Conservation (phyloP, 306 rosid genomes). For the Senna tora region DNA sequence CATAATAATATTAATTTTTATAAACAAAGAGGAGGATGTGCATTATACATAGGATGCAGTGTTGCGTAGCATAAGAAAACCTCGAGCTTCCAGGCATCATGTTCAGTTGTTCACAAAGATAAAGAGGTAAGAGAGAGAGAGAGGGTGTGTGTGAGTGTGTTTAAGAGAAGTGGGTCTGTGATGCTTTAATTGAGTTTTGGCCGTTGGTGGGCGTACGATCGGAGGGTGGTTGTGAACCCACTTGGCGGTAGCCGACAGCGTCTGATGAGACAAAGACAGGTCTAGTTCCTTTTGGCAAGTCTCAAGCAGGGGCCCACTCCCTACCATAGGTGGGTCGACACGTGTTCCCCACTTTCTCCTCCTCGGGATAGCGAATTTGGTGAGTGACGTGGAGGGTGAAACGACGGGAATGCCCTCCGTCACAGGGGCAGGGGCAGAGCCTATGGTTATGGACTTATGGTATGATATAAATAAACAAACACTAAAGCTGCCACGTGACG, state of each 20-base stretch:
- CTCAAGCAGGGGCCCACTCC: constrained; percentile 41
- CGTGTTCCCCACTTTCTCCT: constrained; percentile 29
- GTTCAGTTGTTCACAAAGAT: constrained; percentile 39
- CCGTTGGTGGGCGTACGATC: constrained; percentile 54
- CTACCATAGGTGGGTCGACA: constrained; percentile 2
- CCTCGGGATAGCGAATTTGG: not conserved
- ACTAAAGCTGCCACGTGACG: not conserved
- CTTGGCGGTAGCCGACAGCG: constrained; percentile 48
- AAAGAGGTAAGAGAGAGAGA: not conserved
- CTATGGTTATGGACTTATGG: too few species aligned
- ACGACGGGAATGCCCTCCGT: constrained; percentile 22
- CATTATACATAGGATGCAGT: constrained; percentile 11
- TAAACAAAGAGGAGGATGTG: not conserved
- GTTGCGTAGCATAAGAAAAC: constrained; percentile 19
- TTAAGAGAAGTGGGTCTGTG: constrained; percentile 20
- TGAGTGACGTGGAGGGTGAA: not conserved
- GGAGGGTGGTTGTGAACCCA: not conserved
- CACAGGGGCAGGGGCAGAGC: not conserved
- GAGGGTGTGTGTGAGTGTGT: not conserved
- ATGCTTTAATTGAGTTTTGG: constrained; percentile 34
- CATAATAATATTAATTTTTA: not conserved
- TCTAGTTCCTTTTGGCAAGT: constrained; percentile 89
- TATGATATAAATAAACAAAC: too few species aligned
- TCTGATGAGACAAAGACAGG: constrained; percentile 78
- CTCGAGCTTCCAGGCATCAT: constrained; percentile 41